Evolutionary conservation across 2,329 filamentous ascomycete species (phyloP).

Genomic region (Reticulascus tulasneorum): DNA sequence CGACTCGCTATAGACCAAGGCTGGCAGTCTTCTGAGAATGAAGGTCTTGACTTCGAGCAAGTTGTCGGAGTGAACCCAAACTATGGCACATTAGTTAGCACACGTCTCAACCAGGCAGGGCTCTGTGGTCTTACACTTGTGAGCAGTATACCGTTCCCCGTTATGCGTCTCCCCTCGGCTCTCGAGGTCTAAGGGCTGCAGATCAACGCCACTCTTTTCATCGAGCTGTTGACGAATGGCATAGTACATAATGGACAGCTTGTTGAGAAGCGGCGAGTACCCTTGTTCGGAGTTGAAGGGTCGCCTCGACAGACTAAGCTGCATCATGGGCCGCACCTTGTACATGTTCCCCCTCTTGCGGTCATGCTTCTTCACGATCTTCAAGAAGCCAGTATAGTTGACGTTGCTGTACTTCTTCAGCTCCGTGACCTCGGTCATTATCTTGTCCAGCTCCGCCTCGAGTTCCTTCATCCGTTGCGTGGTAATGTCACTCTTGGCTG

Average conservation of each 20-base stretch:
- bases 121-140: too few relatives aligned
- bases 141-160: slow-evolving; percentile 73
- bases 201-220: slow-evolving; percentile 36
- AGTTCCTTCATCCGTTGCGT: slow-evolving; percentile 63
- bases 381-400: slow-evolving; percentile 97
- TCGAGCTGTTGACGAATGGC: slow-evolving; percentile 84
- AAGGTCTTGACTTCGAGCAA: slow-evolving; percentile 95
- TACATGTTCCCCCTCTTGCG: slow-evolving; percentile 84
- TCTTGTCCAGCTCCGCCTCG: slow-evolving; percentile 74
- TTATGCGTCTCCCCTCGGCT: slow-evolving; percentile 54
- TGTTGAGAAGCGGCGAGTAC: slow-evolving; percentile 85
- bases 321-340: slow-evolving; percentile 85
- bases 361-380: slow-evolving; percentile 99
- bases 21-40: slow-evolving; percentile 83
- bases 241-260: slow-evolving; percentile 92
- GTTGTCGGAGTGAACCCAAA: slow-evolving; percentile 96
- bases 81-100: slow-evolving; percentile 47
- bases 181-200: slow-evolving; percentile 40
- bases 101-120: slow-evolving; percentile 21
- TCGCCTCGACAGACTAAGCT: slow-evolving; percentile 80
- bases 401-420: slow-evolving; percentile 92
- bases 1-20: slow-evolving; percentile 89
- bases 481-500: slow-evolving; percentile 44
- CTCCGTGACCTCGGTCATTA: slow-evolving; percentile 88
- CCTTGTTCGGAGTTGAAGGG: slow-evolving; percentile 91